Evolutionary conservation across 129 eudicot genomes (phyloP).

Genomic region (Helianthus tuberosus): DNA sequence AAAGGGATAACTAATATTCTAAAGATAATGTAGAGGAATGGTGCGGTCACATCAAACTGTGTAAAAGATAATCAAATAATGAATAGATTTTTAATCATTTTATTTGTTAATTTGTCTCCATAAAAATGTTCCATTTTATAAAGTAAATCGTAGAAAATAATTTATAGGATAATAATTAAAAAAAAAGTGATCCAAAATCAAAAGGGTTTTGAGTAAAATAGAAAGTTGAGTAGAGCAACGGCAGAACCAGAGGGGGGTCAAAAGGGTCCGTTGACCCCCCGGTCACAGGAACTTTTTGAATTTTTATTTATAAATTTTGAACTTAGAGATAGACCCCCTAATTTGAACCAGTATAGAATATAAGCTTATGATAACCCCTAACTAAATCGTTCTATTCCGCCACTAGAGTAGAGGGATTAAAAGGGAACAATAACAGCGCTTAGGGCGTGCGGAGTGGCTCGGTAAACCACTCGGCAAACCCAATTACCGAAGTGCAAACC

Average conservation of each 20-base stretch:
- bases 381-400: too few species aligned
- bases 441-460: too few species aligned
- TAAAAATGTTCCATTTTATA: neutral
- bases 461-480: too few species aligned
- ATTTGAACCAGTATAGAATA: too few species aligned
- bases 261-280: too few species aligned
- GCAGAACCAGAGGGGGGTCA: too few species aligned
- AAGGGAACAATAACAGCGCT: conserved; percentile 51
- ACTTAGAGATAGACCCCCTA: too few species aligned
- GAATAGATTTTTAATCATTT: neutral
- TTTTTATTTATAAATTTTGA: too few species aligned
- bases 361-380: too few species aligned
- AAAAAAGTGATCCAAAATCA: neutral
- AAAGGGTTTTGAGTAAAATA: conserved; percentile 14
- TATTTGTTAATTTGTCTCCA: neutral
- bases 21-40: conserved; percentile 23
- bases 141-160: neutral
- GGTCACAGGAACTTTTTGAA: too few species aligned
- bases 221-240: conserved; percentile 32
- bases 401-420: conserved; percentile 22
- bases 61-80: conserved; percentile 16
- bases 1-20: conserved; percentile 13
- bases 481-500: too few species aligned
- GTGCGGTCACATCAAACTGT: conserved; percentile 19
- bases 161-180: neutral